phyloP scores from a whole-genome alignment of 805 yeast genomes.

The Yarrowia hollandica region DNA sequence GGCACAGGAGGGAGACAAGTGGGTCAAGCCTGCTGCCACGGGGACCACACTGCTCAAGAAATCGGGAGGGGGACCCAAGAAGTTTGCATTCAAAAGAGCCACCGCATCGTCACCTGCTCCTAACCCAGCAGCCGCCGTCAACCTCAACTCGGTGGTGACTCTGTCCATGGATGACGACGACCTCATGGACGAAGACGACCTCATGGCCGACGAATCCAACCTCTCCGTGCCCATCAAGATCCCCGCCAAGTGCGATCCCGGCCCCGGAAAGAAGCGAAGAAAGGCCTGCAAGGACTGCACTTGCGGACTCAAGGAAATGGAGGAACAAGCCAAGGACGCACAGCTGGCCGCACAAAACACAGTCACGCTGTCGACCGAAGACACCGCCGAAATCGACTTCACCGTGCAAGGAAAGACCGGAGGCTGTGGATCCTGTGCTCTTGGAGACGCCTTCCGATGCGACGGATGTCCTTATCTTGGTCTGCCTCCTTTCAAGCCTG shows the following conservation, averaged over 20 bases:
- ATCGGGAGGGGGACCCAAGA: conserved; percentile 35
- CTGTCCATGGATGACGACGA: conserved; percentile 52
- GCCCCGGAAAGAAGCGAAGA: conserved; percentile 59
- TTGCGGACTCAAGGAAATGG: conserved; percentile 90
- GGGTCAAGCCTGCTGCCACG: conserved; percentile 56
- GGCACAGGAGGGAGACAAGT: conserved; percentile 45
- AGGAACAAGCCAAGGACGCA: conserved; percentile 51
- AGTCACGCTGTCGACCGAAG: conserved; percentile 60
- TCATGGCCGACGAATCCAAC: conserved; percentile 47
- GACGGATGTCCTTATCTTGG: conserved; percentile 98
- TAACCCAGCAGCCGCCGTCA: conserved; percentile 35
- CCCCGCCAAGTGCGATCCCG: conserved; percentile 60
- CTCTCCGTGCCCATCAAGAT: conserved; percentile 46
- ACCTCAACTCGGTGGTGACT: conserved; percentile 42
- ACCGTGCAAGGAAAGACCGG: conserved; percentile 97
- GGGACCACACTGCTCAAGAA: conserved; percentile 34
- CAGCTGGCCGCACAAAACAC: conserved; percentile 52
- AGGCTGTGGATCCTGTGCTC: conserved; percentile 94
- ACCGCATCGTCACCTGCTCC: conserved; percentile 36
- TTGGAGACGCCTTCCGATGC: conserved; percentile 98
- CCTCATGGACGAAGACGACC: conserved; percentile 59
- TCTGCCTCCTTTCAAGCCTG: conserved; percentile 97
- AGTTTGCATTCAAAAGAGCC: conserved; percentile 37
- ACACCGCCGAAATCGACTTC: conserved; percentile 87
- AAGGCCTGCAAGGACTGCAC: conserved; percentile 98